Percentiles rank a stretch among this genome's conserved stretches.
Conservation (phyloP, 169 alveolate genomes). For the Eimeria praecox region DNA sequence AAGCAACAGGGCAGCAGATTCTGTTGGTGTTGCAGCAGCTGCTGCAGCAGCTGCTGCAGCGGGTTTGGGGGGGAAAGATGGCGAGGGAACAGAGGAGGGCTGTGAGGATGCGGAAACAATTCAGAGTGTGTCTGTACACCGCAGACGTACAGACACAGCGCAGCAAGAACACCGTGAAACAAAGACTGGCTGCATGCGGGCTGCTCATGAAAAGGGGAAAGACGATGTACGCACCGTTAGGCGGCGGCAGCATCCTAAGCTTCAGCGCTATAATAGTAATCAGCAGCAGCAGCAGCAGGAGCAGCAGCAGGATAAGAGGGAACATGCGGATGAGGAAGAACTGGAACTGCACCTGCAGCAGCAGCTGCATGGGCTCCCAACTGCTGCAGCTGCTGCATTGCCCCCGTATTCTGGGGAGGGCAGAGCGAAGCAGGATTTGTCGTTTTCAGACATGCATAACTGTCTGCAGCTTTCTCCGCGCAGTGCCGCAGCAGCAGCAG, state of each 20-base stretch:
- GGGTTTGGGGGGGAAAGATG: neutral
- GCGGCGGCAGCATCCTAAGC: neutral
- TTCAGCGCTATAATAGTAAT: neutral
- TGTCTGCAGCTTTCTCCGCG: neutral
- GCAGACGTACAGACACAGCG: neutral
- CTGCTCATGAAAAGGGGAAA: neutral
- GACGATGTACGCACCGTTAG: neutral
- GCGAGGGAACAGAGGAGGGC: neutral
- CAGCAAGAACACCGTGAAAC: neutral
- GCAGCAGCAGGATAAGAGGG: neutral
- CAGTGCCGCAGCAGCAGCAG: neutral
- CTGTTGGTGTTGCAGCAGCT: neutral
- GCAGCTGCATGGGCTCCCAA: neutral
- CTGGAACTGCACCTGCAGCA: neutral
- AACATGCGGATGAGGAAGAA: neutral
- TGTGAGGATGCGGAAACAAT: neutral
- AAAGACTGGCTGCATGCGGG: neutral
- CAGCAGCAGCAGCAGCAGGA: neutral
- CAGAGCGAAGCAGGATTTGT: neutral
- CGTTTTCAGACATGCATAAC: neutral
- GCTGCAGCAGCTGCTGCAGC: neutral
- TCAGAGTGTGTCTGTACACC: neutral
- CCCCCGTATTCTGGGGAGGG: neutral
- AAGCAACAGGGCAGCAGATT: neutral
- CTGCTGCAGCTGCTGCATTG: neutral